These are phyloP conservation scores for Jaltomata sinuosa DNA, from an alignment of 257 asterid species.

Conservation along the genomic window DNA sequence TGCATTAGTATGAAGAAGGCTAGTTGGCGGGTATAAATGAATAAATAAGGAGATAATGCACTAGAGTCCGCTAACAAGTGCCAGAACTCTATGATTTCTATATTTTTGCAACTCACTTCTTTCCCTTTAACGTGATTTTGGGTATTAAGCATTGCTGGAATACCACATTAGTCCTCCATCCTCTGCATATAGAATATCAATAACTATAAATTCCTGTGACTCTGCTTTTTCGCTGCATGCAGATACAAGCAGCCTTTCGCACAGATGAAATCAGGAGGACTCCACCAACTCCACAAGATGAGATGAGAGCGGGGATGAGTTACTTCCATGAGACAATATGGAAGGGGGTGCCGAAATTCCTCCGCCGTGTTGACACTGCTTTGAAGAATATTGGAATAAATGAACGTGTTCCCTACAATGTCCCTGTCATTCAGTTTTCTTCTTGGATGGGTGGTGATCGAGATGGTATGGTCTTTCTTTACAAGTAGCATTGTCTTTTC, in stretches of 20 bases:
- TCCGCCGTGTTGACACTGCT: slow-evolving; percentile 92
- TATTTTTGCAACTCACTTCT: neutral
- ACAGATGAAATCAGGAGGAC: slow-evolving; percentile 92
- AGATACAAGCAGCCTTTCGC: slow-evolving; percentile 98
- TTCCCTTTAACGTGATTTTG: neutral
- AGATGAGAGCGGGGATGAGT: slow-evolving; percentile 99
- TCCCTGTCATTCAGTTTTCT: slow-evolving; percentile 86
- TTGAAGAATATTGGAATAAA: slow-evolving; percentile 86
- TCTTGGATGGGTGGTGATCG: slow-evolving; percentile 99
- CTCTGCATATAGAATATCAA: neutral
- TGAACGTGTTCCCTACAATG: slow-evolving; percentile 91
- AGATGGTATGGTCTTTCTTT: slow-evolving; percentile 44
- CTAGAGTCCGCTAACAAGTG: neutral
- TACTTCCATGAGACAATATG: slow-evolving; percentile 95
- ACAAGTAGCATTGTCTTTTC: neutral
- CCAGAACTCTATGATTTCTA: neutral
- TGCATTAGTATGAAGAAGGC: neutral
- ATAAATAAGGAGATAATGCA: neutral
- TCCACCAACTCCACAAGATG: slow-evolving; percentile 98
- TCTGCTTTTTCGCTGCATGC: neutral
- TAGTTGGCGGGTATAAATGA: neutral
- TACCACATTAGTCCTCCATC: neutral
- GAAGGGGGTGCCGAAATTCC: slow-evolving; percentile 90
- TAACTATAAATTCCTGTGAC: neutral
- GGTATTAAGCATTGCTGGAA: neutral